These are phyloP conservation scores for Antarctomyces pellizariae DNA, from an alignment of 495 filamentous ascomycete species.

Conservation along the genomic window DNA sequence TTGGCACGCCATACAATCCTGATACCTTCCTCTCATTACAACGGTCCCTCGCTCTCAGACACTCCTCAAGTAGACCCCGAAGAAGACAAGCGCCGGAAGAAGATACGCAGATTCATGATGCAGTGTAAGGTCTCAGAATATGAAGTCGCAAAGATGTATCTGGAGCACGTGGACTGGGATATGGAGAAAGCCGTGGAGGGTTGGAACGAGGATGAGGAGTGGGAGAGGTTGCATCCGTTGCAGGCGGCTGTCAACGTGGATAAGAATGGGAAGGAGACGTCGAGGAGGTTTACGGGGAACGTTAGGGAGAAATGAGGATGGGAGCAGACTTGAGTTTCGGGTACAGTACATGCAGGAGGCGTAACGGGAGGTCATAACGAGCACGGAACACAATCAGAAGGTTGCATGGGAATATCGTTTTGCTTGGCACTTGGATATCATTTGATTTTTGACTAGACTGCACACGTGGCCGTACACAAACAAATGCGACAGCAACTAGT, in stretches of 20 bases:
- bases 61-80: conserved; percentile 43
- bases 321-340: neutral
- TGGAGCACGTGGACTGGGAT: conserved; percentile 40
- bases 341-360: neutral
- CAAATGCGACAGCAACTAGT: conserved; percentile 21
- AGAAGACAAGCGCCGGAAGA: conserved; percentile 37
- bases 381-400: conserved; percentile 4
- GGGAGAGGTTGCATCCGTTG: conserved; percentile 46
- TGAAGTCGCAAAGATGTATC: conserved; percentile 45
- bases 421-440: neutral
- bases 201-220: conserved; percentile 41
- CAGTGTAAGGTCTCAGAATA: conserved; percentile 42
- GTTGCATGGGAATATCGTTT: neutral
- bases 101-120: conserved; percentile 48
- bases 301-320: conserved; percentile 2
- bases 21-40: conserved; percentile 43
- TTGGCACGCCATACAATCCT: conserved; percentile 37
- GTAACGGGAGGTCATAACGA: neutral
- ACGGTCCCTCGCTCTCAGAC: conserved; percentile 36
- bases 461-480: no score
- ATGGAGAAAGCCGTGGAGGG: conserved; percentile 32
- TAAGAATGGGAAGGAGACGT: conserved; percentile 14
- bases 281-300: conserved; percentile 3
- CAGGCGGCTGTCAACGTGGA: conserved; percentile 16
- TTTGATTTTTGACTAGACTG: no score